Evolutionary conservation across 495 filamentous ascomycete genomes (phyloP).

Genomic region (Annulohypoxylon maeteangense): DNA sequence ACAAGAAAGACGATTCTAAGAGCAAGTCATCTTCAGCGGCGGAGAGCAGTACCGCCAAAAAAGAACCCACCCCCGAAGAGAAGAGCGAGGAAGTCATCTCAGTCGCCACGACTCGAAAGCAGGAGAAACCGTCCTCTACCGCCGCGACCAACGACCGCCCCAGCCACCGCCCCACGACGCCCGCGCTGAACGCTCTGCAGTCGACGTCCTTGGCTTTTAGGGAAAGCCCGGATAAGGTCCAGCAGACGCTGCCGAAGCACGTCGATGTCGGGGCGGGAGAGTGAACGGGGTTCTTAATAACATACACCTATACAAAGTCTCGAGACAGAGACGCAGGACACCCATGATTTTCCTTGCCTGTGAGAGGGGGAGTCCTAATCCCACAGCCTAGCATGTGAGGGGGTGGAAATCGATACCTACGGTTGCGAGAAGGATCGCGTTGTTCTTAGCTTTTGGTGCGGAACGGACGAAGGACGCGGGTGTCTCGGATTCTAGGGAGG

Average conservation of each 20-base stretch:
- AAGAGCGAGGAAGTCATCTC: slow-evolving; percentile 78
- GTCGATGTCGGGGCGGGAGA: slow-evolving; percentile 47
- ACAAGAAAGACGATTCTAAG: slow-evolving; percentile 23
- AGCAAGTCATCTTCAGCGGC: slow-evolving; percentile 1
- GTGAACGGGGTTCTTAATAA: background rate
- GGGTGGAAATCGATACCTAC: background rate
- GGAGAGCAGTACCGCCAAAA: slow-evolving; percentile 58
- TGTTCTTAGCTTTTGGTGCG: background rate
- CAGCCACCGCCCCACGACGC: slow-evolving; percentile 21
- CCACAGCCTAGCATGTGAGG: background rate
- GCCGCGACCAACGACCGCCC: background rate
- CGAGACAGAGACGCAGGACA: background rate
- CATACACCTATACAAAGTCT: background rate
- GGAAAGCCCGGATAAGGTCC: slow-evolving; percentile 63
- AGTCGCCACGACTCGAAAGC: slow-evolving; percentile 61
- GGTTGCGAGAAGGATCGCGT: background rate
- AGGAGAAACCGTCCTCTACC: slow-evolving; percentile 11
- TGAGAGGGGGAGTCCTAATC: background rate
- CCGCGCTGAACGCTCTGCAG: slow-evolving; percentile 39
- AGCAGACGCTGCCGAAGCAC: slow-evolving; percentile 45
- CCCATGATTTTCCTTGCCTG: slow-evolving; percentile 8
- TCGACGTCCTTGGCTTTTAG: slow-evolving; percentile 60
- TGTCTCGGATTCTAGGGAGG: background rate
- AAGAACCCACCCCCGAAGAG: slow-evolving; percentile 77
- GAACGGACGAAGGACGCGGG: background rate